Conservation (phyloP, 1,284 basidiomycete species). For the Mixia osmundae region DNA sequence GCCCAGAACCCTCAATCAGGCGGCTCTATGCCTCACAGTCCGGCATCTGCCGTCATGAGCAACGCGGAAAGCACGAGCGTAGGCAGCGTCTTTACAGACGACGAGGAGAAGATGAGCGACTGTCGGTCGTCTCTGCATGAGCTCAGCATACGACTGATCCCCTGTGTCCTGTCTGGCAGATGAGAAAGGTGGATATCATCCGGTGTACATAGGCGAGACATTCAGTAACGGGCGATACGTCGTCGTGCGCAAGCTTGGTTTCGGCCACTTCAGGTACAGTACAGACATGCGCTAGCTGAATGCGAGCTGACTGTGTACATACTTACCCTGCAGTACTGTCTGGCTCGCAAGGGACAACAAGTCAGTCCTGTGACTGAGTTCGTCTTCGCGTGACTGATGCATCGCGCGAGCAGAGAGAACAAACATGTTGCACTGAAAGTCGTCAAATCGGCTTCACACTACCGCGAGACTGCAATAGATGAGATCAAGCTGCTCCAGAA, state of each 20-base stretch:
- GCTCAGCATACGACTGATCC: slow-evolving; percentile 5
- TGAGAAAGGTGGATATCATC: background rate
- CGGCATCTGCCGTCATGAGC: too few relatives aligned
- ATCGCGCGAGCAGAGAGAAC: slow-evolving; percentile 38
- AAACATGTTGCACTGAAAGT: slow-evolving; percentile 97
- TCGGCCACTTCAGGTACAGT: slow-evolving; percentile 65
- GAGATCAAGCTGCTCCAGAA: slow-evolving; percentile 96
- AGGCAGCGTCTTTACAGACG: slow-evolving; percentile 19
- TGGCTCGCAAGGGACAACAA: slow-evolving; percentile 71
- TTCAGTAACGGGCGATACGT: slow-evolving; percentile 73
- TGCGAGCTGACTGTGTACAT: background rate
- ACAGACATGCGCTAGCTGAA: slow-evolving; percentile 5
- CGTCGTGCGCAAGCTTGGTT: slow-evolving; percentile 87
- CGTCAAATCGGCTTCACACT: slow-evolving; percentile 88
- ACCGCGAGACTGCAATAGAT: slow-evolving; percentile 93
- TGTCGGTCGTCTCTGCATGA: too few relatives aligned
- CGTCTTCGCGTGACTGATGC: slow-evolving; percentile 1
- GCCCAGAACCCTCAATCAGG: too few relatives aligned
- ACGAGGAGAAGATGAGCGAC: slow-evolving; percentile 20
- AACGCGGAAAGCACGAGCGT: too few relatives aligned
- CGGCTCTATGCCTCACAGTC: too few relatives aligned
- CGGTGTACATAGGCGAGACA: slow-evolving; percentile 24
- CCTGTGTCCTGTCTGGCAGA: background rate
- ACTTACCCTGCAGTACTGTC: slow-evolving; percentile 34
- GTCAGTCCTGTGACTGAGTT: slow-evolving; percentile 28